Conservation (phyloP, 1,139 yeast genomes). For the Wickerhamomyces sp. region DNA sequence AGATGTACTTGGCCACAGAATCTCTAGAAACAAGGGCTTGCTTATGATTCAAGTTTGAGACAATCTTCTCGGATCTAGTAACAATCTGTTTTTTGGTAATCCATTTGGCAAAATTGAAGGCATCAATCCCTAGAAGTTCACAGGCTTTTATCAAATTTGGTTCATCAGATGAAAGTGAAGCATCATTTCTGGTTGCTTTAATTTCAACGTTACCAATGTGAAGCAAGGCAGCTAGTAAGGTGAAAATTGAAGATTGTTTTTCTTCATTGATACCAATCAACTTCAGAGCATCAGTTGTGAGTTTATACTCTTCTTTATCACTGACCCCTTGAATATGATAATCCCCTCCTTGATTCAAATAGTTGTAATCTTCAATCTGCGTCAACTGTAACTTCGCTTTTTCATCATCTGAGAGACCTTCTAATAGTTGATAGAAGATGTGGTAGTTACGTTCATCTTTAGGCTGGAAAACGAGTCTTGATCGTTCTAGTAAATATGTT, state of each 20-base stretch:
- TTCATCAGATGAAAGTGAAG: conserved; percentile 78
- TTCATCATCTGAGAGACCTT: conserved; percentile 64
- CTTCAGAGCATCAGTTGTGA: conserved; percentile 68
- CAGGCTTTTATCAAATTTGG: conserved; percentile 81
- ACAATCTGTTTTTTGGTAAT: conserved; percentile 86
- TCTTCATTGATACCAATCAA: conserved; percentile 68
- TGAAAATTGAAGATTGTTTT: conserved; percentile 67
- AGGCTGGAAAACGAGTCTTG: conserved; percentile 93
- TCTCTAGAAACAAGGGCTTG: conserved; percentile 93
- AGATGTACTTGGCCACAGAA: conserved; percentile 91
- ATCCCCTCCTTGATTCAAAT: conserved; percentile 87
- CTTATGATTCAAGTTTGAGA: conserved; percentile 73
- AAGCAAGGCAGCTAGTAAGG: conserved; percentile 79
- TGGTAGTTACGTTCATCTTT: conserved; percentile 86
- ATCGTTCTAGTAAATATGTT: conserved; percentile 88
- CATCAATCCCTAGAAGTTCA: conserved; percentile 77
- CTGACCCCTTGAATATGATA: conserved; percentile 66
- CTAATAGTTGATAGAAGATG: conserved; percentile 85
- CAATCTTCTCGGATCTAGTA: conserved; percentile 90
- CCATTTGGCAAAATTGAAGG: conserved; percentile 81
- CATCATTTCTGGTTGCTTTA: conserved; percentile 81
- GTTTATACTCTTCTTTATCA: conserved; percentile 70
- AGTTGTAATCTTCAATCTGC: conserved; percentile 64
- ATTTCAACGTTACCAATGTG: conserved; percentile 93
- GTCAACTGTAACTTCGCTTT: conserved; percentile 58